Base-by-base conservation (phyloP, 805 yeast species). In the Cyberlindnera bimundalis region DNA sequence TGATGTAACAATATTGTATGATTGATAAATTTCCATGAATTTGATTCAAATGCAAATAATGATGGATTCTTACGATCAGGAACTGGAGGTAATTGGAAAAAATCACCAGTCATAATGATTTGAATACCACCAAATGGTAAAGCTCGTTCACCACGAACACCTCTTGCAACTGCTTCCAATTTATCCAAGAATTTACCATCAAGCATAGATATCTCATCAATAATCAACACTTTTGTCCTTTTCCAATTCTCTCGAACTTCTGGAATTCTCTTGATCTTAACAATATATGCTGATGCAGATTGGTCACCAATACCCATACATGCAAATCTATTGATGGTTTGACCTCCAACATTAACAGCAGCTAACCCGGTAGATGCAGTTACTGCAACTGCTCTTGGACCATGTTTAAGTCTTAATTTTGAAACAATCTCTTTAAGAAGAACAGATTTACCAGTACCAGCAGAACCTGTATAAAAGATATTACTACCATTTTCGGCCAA, bases 351-450 rank as follows among this genome's bases (percentile, higher is more conserved):
- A 53, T 89, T 88, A 30, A 88, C 83, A 0, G 97, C 99, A 0
- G 99, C 99, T 46, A 93, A 67, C 1, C 99, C 99, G 0, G 99
- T 93, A 0, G 96, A 85, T 0, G 99, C 99, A 0, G 98, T 88
- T 4, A 93, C 79, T 0, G 95, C 96, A 4, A 93, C 86, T 0
- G 68, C 61, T 7, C 24, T 37, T 2, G 60, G 55, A 3, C 69
- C 66, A 57, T 76, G 70, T 32, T 71, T 65, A 1, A 52, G 45
- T 15, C 62, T 61, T 36, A 88, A 62, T 20, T 71, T 68, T 15
- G 64, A 56, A 16, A 93, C 88, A 20, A 93, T 66, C 29, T 80
- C 78, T 37, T 78, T 63, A 19, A 85, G 60, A 6, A 85, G 72
- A 16, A 79, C 79, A 2, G 95, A 84, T 58, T 85, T 85, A 65